Evolutionary conservation across 208 protist species (phyloP).

Genomic region (Trypanosoma scelopori): DNA sequence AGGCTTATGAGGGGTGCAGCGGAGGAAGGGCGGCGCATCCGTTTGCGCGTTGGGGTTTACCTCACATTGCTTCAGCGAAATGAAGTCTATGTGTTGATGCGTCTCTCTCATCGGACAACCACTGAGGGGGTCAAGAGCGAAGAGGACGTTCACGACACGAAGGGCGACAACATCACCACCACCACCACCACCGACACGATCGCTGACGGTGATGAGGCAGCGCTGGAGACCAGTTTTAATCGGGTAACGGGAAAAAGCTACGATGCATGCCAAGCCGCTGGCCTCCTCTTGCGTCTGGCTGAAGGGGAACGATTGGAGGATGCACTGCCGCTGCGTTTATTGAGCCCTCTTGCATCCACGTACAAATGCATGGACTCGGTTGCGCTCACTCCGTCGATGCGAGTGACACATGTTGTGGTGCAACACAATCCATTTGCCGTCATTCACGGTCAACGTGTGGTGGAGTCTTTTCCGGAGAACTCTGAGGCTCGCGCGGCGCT

Average conservation of each 20-base stretch:
- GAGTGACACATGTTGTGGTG: constrained; percentile 21
- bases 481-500: constrained; percentile 29
- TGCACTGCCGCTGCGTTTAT: constrained; percentile 24
- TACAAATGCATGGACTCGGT: constrained; percentile 7
- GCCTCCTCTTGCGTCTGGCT: constrained; percentile 1
- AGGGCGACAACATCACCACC: too few species aligned
- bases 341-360: constrained; percentile 26
- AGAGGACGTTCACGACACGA: not conserved
- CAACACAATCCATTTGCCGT: constrained; percentile 65
- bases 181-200: not conserved
- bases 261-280: constrained; percentile 9
- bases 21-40: constrained; percentile 31
- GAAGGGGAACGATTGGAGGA: constrained; percentile 18
- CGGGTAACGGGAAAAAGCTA: constrained; percentile 9
- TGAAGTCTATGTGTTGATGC: constrained; percentile 31
- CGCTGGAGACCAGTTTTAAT: constrained; percentile 13
- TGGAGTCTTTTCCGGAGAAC: constrained; percentile 48
- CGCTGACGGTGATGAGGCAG: constrained; percentile 22
- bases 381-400: not conserved
- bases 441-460: constrained; percentile 69
- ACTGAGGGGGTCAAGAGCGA: constrained; percentile 20
- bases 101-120: not conserved
- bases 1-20: constrained; percentile 29
- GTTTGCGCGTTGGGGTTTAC: constrained; percentile 63
- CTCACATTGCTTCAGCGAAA: constrained; percentile 50